These are phyloP conservation scores for Paramecium sexaurelia DNA, from an alignment of 73 alveolate genomes.

Conservation along the genomic window DNA sequence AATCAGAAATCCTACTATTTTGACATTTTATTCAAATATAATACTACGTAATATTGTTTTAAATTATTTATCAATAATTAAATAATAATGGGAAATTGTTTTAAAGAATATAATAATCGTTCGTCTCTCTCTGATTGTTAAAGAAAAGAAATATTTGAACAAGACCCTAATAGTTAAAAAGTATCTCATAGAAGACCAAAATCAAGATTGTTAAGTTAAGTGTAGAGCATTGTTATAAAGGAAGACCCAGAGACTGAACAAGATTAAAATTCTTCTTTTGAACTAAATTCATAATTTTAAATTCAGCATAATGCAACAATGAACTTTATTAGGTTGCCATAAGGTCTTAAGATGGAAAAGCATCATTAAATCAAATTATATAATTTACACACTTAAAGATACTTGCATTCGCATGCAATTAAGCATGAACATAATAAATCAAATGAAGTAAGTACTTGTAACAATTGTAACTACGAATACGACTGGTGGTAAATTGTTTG, in stretches of 20 bases:
- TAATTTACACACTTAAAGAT: not conserved
- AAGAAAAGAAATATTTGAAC: not conserved
- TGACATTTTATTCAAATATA: not conserved
- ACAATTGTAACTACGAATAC: not conserved
- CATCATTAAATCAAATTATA: not conserved
- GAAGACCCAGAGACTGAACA: slow-evolving; percentile 37
- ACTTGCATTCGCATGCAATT: not conserved
- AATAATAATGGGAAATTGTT: slow-evolving; percentile 18
- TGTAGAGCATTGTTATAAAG: not conserved
- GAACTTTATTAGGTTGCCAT: not conserved
- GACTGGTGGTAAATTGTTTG: not conserved
- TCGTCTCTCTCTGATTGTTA: not conserved
- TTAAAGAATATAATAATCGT: not conserved
- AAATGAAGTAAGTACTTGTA: slow-evolving; percentile 15
- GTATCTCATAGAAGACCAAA: not conserved
- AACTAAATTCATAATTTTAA: not conserved
- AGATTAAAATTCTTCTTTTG: not conserved
- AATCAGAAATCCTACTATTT: not conserved
- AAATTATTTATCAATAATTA: not conserved
- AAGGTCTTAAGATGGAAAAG: not conserved
- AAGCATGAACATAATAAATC: slow-evolving; percentile 6
- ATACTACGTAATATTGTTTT: not conserved
- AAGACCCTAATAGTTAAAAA: not conserved
- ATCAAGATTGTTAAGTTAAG: not conserved
- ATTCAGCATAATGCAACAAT: not conserved